phyloP scores from a whole-genome alignment of 2,329 filamentous ascomycete genomes.

The Cordyceps cicadae region DNA sequence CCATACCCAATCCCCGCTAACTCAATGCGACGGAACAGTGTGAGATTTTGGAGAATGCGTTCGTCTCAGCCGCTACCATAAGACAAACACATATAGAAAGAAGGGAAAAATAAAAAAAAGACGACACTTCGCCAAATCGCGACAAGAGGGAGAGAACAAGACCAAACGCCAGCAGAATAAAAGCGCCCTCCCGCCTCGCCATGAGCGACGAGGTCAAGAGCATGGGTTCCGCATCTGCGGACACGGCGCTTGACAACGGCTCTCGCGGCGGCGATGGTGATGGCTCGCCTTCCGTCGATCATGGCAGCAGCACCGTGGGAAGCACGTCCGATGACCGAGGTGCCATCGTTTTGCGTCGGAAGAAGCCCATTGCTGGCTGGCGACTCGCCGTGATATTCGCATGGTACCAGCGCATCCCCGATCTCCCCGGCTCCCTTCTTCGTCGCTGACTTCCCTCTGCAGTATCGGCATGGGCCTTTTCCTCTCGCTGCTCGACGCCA shows the following conservation, averaged over 20 bases:
- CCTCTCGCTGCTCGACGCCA: constrained; percentile 12
- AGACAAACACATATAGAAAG: not conserved
- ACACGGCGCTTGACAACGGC: not conserved
- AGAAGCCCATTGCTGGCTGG: constrained; percentile 15
- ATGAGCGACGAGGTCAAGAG: constrained; percentile 6
- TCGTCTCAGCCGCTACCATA: not conserved
- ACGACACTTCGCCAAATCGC: not conserved
- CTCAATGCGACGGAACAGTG: not conserved
- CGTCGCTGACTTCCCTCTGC: not conserved
- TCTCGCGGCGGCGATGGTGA: not conserved
- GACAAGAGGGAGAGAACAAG: not conserved
- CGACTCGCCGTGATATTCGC: constrained; percentile 13
- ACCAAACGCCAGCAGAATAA: not conserved
- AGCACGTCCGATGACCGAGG: not conserved
- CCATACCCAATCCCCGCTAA: too few relatives aligned
- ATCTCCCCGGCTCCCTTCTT: not conserved
- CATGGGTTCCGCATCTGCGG: constrained; percentile 1
- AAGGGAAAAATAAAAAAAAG: not conserved
- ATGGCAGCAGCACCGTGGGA: not conserved
- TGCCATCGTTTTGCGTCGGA: constrained; percentile 13
- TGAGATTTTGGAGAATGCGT: not conserved
- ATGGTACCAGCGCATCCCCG: constrained; percentile 4
- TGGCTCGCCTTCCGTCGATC: not conserved
- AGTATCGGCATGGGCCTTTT: constrained; percentile 12
- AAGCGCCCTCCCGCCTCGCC: not conserved